Evolutionary conservation across 768 basidiomycete species (phyloP).

Genomic region (Pulveroboletus frians): DNA sequence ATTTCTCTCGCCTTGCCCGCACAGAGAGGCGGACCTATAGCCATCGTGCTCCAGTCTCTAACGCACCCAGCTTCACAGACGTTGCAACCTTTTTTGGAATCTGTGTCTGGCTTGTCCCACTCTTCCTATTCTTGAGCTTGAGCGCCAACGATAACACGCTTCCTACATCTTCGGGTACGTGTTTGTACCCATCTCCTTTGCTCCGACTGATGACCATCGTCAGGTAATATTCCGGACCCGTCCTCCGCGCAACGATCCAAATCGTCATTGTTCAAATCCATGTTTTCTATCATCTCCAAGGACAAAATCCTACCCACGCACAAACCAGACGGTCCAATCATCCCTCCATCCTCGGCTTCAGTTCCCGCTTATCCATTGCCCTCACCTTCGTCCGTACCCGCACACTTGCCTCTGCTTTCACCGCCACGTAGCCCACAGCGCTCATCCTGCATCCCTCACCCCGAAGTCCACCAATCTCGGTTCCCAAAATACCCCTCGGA

Average conservation of each 20-base stretch:
- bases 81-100: constrained; percentile 80
- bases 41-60: constrained; percentile 37
- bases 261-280: constrained; percentile 63
- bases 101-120: constrained; percentile 84
- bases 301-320: constrained; percentile 43
- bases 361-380: constrained; percentile 18
- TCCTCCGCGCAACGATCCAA: constrained; percentile 38
- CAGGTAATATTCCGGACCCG: constrained; percentile 19
- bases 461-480: constrained; percentile 35
- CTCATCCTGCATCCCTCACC: constrained; percentile 22
- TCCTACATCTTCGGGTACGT: constrained; percentile 58
- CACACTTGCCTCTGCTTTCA: constrained; percentile 19
- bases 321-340: constrained; percentile 64
- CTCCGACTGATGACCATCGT: background rate
- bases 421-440: constrained; percentile 22
- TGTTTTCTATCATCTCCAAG: constrained; percentile 43
- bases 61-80: constrained; percentile 54
- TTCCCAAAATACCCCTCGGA: constrained; percentile 35
- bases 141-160: constrained; percentile 97
- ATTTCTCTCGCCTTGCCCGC: constrained; percentile 74
- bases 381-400: constrained; percentile 26
- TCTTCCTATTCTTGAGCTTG: constrained; percentile 92
- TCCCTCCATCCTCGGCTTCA: constrained; percentile 43
- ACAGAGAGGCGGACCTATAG: constrained; percentile 50
- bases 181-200: background rate